phyloP scores from a whole-genome alignment of 306 rosid genomes.

The Castanea crenata region DNA sequence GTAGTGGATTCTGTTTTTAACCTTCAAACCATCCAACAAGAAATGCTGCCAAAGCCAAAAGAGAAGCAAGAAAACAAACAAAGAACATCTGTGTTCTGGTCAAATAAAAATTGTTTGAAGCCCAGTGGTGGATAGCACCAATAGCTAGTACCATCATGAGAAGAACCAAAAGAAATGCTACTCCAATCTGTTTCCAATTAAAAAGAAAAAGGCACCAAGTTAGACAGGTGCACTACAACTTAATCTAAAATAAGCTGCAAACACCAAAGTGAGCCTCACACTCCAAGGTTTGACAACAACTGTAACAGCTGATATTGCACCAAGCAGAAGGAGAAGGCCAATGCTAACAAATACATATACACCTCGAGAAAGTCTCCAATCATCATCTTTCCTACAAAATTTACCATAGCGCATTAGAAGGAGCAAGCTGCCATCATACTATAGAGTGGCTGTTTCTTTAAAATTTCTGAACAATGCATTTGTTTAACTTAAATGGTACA shows the following conservation, averaged over 20 bases:
- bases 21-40: constrained; percentile 98
- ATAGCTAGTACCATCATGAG: constrained; percentile 90
- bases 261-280: constrained; percentile 41
- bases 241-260: constrained; percentile 19
- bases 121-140: constrained; percentile 96
- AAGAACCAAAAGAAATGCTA: constrained; percentile 89
- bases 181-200: constrained; percentile 68
- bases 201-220: constrained; percentile 11
- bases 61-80: constrained; percentile 91
- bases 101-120: constrained; percentile 97
- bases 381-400: constrained; percentile 93
- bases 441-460: constrained; percentile 6
- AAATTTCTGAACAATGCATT: constrained; percentile 4
- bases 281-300: constrained; percentile 92
- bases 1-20: constrained; percentile 24
- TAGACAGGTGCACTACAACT: constrained; percentile 9
- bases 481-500: not conserved
- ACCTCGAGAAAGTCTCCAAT: constrained; percentile 91
- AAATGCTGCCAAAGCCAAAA: constrained; percentile 98
- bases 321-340: constrained; percentile 89
- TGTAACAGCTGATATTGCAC: constrained; percentile 92
- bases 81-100: constrained; percentile 85
- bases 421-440: constrained; percentile 25
- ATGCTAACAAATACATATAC: constrained; percentile 82
- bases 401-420: constrained; percentile 20